Conservation (phyloP, 2,329 filamentous ascomycete genomes). For the Phialocephala sp. region DNA sequence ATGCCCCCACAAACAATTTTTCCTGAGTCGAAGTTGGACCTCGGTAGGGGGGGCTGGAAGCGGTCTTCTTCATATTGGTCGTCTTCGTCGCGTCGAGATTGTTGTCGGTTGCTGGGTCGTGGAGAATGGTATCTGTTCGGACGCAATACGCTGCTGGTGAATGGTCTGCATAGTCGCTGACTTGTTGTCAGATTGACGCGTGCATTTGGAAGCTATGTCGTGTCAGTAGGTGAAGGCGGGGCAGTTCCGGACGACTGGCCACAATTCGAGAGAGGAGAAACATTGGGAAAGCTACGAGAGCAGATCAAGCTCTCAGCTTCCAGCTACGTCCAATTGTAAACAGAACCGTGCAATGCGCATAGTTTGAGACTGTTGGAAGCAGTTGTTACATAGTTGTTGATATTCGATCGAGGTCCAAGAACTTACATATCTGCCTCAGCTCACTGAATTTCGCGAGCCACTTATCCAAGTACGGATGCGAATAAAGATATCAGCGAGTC, state of each 20-base stretch:
- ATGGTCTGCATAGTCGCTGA: constrained; percentile 3
- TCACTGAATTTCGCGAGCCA: constrained; percentile 3
- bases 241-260: background rate
- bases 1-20: constrained; percentile 23
- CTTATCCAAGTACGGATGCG: too few species aligned
- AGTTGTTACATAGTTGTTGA: background rate
- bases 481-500: background rate
- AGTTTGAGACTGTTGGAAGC: background rate
- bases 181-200: constrained; percentile 3
- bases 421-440: background rate
- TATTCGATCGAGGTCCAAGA: background rate
- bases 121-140: background rate
- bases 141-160: background rate
- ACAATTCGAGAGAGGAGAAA: background rate
- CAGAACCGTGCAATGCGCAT: background rate
- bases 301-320: background rate
- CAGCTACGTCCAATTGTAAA: background rate
- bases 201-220: constrained; percentile 2
- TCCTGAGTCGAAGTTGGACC: constrained; percentile 35
- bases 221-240: background rate
- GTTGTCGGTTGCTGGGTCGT: constrained; percentile 11
- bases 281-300: background rate
- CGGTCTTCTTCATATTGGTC: background rate
- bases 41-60: background rate
- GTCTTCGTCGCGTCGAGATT: background rate